phyloP scores from a whole-genome alignment of 768 basidiomycete genomes.

The Suillus fuscotomentosus region DNA sequence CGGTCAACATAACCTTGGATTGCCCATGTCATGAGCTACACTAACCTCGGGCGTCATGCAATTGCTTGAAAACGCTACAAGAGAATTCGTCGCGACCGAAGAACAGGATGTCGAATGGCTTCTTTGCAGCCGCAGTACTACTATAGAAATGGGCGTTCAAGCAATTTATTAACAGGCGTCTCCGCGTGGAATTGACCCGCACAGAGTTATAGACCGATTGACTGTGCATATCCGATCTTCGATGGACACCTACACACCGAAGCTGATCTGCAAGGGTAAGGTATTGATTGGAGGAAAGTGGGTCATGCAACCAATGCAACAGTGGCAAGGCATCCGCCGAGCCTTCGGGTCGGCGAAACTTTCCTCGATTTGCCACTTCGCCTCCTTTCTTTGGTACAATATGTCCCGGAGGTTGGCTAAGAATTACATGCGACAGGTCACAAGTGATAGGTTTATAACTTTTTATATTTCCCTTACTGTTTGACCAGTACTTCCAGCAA shows the following conservation, averaged over 20 bases:
- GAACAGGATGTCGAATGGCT: constrained; percentile 75
- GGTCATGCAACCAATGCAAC: not conserved
- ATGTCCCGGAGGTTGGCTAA: not conserved
- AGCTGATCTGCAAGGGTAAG: not conserved
- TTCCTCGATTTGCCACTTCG: not conserved
- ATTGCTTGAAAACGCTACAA: constrained; percentile 61
- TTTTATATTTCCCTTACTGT: not conserved
- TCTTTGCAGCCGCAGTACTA: not conserved
- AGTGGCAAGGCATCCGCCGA: not conserved
- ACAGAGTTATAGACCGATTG: not conserved
- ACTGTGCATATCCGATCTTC: not conserved
- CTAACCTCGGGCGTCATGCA: constrained; percentile 64
- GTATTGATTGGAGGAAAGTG: not conserved
- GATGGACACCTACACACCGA: not conserved
- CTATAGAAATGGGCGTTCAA: not conserved
- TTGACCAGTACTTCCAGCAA: not conserved
- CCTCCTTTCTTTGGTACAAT: not conserved
- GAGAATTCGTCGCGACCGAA: constrained; percentile 91
- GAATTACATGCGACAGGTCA: not conserved
- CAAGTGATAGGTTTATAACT: not conserved
- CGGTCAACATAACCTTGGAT: constrained; percentile 14
- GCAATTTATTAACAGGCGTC: not conserved
- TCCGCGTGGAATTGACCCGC: not conserved
- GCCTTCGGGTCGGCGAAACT: not conserved
- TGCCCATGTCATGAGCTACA: constrained; percentile 7